Evolutionary conservation across 371 early-diverging fungal species (phyloP), one percentile per base, ranked within the genome.

Genomic region (Rhizopus arrhizus): DNA sequence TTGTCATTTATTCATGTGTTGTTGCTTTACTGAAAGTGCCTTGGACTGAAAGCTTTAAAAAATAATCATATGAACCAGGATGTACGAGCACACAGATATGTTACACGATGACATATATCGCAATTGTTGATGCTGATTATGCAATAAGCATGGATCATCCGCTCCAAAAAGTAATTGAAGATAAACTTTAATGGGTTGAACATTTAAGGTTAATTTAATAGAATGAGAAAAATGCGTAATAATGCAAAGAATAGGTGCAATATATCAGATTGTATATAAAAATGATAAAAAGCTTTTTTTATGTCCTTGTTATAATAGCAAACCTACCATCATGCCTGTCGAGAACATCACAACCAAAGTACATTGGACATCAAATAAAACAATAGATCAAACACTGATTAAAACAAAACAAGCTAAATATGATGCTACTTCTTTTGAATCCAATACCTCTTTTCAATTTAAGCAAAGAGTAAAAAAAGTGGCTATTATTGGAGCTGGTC

Each of bases 401-500:
- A 33, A 51, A 28, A 22, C 43, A 43, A 43, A 22, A 48, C 40
- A 3, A 9, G 29, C n/a, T 1, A 16, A 46, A 8, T 29, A 47
- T 31, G 9, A 15, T 6, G 41, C n/a, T 28, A 15, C 22, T 22
- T 52, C 33, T 5, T n/a, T 54, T 13, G n/a, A n/a, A n/a, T 54
- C 46, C 29, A 54, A 58, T 40, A n/a, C 45, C 11, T 41, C 32
- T 10, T 42, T 40, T 35, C n/a, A 15, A 15, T 58, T 71, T 16
- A 48, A 52, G 5, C 46, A 61, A 10, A 53, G 61, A 0, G 74
- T 79, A 35, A 53, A 62, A 1, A 60, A 61, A 9, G 74, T 74
- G 29, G 76, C 76, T 28, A 67, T 79, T 1, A 67, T 79, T 35
- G 80, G 80, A 35, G 74, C 80, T 38, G 80, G 80, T 9, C 69